Percentiles rank a stretch among this genome's conserved stretches.
phyloP scores from a whole-genome alignment of 1,284 basidiomycete species.

The Sanguinoderma infundibulare region DNA sequence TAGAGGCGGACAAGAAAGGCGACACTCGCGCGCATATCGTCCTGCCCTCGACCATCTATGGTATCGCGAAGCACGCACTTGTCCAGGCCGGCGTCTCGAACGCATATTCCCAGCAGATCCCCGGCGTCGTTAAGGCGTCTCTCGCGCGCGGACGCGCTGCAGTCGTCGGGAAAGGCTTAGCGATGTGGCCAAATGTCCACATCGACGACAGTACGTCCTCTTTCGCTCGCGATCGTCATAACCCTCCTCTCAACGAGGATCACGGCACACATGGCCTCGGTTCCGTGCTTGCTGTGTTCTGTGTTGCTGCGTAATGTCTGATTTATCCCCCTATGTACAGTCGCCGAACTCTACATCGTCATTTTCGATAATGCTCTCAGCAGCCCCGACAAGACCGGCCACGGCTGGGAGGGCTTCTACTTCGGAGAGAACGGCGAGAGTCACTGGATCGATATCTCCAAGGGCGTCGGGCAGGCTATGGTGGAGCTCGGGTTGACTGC shows the following conservation, averaged over 20 bases:
- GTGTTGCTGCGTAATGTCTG: not conserved
- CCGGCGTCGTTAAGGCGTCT: constrained; percentile 35
- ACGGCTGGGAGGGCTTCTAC: constrained; percentile 49
- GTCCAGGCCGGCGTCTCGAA: constrained; percentile 43
- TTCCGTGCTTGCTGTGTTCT: not conserved
- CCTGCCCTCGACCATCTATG: constrained; percentile 46
- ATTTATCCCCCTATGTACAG: constrained; percentile 2
- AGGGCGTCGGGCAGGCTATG: constrained; percentile 40
- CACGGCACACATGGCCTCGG: too few relatives aligned
- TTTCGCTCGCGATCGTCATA: too few relatives aligned
- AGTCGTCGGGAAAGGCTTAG: constrained; percentile 36
- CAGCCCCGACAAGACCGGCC: constrained; percentile 25
- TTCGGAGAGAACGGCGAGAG: constrained; percentile 50
- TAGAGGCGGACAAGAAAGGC: constrained; percentile 41
- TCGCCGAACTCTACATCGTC: constrained; percentile 25
- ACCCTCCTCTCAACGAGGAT: too few relatives aligned
- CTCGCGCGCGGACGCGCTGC: constrained; percentile 40
- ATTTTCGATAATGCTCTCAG: constrained; percentile 21
- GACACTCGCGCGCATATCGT: constrained; percentile 44
- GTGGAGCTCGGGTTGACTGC: constrained; percentile 29
- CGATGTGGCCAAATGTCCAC: constrained; percentile 36
- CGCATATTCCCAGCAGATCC: constrained; percentile 43
- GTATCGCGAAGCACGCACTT: constrained; percentile 39
- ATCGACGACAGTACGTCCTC: constrained; percentile 36
- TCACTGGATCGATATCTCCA: constrained; percentile 36